Evolutionary conservation across 192 early-diverging fungal genomes (phyloP), one percentile per base, ranked within the genome.

Genomic region (Spizellomyces sp.): DNA sequence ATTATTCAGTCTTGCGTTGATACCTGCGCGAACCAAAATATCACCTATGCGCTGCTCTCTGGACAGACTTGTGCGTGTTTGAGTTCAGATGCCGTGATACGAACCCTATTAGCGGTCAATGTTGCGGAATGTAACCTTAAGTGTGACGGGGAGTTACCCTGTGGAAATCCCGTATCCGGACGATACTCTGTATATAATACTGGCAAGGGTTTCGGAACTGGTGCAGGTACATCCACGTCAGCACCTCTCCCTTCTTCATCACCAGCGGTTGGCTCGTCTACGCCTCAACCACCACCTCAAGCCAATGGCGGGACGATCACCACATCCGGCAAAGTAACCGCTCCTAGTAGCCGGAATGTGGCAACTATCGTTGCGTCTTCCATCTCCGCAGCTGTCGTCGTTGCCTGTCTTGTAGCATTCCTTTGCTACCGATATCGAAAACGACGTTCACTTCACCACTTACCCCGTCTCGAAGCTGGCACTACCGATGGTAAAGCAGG

Each of bases 141-240:
- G 8, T 62, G 60, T 62, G 60, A 19, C 15, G 36, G 41, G 17
- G 60, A 42, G 17, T 10, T 62, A 15, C 60, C 60, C n/a, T 62
- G 60, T 42, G 60, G 60, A 15, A 42, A 62, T 62, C 15, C n/a
- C 15, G 17, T 62, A 15, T 62, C 36, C 0, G 19, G 15, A 17
- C 60, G 60, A 62, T 19, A 19, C 36, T 62, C 60, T 15, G 60
- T 36, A 36, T 62, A 62, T 36, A 62, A 62, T 36, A 62, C 60
- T 42, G 60, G 60, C 17, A 21, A 19, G 15, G 60, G 21, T 22
- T 36, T 36, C 5, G 60, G 21, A 19, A 3, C 27, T 36, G 41
- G 60, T 17, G n/a, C 60, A 15, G 60, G 17, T 42, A 22, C 60
- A 15, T n/a, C 60, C 19, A 19, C 60, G 19, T 62, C 60, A 22